phyloP scores from a whole-genome alignment of 2,329 filamentous ascomycete genomes.

The Eutypella sp. region DNA sequence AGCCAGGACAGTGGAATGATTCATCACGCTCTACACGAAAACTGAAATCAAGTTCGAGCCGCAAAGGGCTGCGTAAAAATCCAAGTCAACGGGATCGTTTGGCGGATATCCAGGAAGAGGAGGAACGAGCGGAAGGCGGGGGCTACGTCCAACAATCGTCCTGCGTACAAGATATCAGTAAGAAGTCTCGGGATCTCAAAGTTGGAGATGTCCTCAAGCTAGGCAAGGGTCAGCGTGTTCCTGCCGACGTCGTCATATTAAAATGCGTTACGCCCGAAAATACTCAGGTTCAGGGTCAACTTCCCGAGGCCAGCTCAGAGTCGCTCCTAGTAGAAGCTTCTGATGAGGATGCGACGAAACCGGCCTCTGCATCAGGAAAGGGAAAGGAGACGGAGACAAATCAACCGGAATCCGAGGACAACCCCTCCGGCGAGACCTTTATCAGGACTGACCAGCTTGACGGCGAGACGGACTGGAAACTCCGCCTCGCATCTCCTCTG shows the following conservation, averaged over 20 bases:
- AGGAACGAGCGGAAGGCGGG: constrained; percentile 46
- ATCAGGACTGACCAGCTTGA: constrained; percentile 97
- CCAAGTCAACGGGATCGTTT: constrained; percentile 39
- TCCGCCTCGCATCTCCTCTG: constrained; percentile 79
- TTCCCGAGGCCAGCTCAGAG: constrained; percentile 32
- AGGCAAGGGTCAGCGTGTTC: constrained; percentile 85
- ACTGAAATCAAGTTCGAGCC: constrained; percentile 41
- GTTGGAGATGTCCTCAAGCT: constrained; percentile 96
- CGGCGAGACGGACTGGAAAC: constrained; percentile 97
- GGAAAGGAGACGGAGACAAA: constrained; percentile 25
- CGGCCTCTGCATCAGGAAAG: constrained; percentile 29
- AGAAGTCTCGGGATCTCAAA: constrained; percentile 81
- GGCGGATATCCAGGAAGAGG: constrained; percentile 66
- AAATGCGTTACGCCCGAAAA: constrained; percentile 67
- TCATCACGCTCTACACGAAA: constrained; percentile 35
- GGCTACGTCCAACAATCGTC: constrained; percentile 40
- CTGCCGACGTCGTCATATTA: constrained; percentile 88
- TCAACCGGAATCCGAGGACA: constrained; percentile 29
- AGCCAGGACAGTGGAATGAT: constrained; percentile 36
- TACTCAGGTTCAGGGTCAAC: constrained; percentile 24
- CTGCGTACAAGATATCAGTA: constrained; percentile 61
- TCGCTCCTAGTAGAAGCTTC: constrained; percentile 37
- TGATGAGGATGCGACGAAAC: constrained; percentile 19
- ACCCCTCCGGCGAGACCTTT: constrained; percentile 78
- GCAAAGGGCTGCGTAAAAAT: constrained; percentile 33